These are phyloP conservation scores for Euphorbia peplus DNA, from an alignment of 345 rosid genomes.

Conservation along the genomic window DNA sequence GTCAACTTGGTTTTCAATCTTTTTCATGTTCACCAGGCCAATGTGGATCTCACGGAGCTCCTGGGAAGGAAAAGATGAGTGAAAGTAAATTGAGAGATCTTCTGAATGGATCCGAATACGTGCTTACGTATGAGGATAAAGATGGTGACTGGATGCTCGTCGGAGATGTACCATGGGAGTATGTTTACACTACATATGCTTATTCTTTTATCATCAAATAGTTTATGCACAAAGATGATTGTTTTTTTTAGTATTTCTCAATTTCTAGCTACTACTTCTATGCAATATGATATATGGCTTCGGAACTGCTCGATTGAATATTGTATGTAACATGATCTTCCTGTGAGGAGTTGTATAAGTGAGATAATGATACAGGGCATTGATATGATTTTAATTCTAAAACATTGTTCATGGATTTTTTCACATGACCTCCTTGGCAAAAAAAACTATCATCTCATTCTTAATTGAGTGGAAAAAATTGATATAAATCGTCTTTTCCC, in stretches of 20 bases:
- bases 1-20: constrained; percentile 5
- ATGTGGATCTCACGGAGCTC: constrained; percentile 60
- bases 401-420: background rate
- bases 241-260: background rate
- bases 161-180: constrained; percentile 99
- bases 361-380: background rate
- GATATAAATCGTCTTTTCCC: background rate
- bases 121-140: constrained; percentile 86
- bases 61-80: constrained; percentile 59
- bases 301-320: background rate
- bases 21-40: constrained; percentile 49
- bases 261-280: background rate
- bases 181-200: constrained; percentile 31
- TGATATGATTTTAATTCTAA: background rate
- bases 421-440: background rate
- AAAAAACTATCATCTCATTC: background rate
- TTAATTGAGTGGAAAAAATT: no score
- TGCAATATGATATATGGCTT: background rate
- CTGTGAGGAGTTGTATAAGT: background rate
- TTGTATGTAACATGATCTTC: background rate
- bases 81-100: constrained; percentile 77
- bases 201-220: background rate
- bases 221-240: background rate
- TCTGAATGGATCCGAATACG: constrained; percentile 83
- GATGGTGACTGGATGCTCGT: constrained; percentile 97